phyloP scores from a whole-genome alignment of 2,329 filamentous ascomycete species.

The Aspergillus clavatus region DNA sequence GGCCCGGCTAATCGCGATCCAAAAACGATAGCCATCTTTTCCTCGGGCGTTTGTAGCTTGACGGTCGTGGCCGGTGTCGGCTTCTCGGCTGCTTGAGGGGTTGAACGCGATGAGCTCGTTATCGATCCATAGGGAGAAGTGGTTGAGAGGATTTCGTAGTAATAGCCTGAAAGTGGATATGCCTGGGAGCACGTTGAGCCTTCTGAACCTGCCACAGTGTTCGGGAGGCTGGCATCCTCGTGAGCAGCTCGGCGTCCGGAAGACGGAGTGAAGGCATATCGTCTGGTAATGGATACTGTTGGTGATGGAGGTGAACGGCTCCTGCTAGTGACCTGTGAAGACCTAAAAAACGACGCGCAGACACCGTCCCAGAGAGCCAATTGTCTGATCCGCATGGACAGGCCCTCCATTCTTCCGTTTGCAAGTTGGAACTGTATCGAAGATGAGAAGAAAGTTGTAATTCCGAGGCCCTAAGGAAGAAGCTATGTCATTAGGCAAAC shows the following conservation, averaged over 20 bases:
- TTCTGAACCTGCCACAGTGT: conserved; percentile 4
- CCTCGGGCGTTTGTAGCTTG: conserved; percentile 31
- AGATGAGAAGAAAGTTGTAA: neutral
- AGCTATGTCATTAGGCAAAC: conserved; percentile 38
- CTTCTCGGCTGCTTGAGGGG: conserved; percentile 14
- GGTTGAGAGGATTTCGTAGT: conserved; percentile 38
- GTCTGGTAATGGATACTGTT: conserved; percentile 6
- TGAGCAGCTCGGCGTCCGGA: conserved; percentile 19
- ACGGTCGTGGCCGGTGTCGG: conserved; percentile 13
- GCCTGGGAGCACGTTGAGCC: conserved; percentile 27
- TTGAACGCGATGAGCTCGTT: conserved; percentile 15
- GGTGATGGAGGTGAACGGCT: neutral
- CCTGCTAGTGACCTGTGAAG: neutral
- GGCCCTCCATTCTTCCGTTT: conserved; percentile 25
- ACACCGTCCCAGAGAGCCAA: conserved; percentile 13
- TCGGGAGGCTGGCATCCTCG: conserved; percentile 9
- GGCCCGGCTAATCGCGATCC: conserved; percentile 73
- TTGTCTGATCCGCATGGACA: conserved; percentile 15
- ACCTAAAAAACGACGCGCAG: neutral
- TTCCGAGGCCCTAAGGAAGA: neutral
- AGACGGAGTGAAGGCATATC: conserved; percentile 18
- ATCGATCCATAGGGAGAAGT: conserved; percentile 21
- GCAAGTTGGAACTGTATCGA: conserved; percentile 8
- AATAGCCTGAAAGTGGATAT: conserved; percentile 42
- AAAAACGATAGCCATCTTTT: conserved; percentile 68